phyloP scores from a whole-genome alignment of 2,329 filamentous ascomycete genomes.

The Gremmenia infestans region DNA sequence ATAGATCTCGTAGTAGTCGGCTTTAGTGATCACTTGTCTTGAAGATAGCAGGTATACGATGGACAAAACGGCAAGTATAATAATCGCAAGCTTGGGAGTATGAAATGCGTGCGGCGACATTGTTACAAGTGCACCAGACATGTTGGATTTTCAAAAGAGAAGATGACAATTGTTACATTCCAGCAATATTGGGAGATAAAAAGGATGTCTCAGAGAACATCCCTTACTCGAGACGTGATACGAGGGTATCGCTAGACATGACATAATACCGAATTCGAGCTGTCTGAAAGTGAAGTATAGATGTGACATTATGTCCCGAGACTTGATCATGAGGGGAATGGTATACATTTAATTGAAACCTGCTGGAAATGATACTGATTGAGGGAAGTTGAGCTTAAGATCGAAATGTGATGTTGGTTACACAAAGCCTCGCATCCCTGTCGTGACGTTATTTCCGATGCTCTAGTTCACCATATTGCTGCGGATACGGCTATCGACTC shows the following conservation, averaged over 20 bases:
- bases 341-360: too few species aligned
- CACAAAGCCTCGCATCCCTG: too few species aligned
- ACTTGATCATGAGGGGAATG: too few species aligned
- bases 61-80: neutral
- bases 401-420: too few species aligned
- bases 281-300: neutral
- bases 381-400: too few species aligned
- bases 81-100: neutral
- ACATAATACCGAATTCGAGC: neutral
- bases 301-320: too few species aligned
- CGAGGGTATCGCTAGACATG: neutral
- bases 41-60: neutral
- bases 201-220: neutral
- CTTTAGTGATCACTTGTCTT: neutral
- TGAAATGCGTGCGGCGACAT: neutral
- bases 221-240: neutral
- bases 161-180: neutral
- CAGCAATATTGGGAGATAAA: neutral
- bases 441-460: neutral
- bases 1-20: conserved; percentile 1
- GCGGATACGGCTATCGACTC: conserved; percentile 4
- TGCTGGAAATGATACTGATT: too few species aligned
- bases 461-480: conserved; percentile 10
- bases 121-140: neutral
- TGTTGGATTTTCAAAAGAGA: neutral